Evolutionary conservation across 306 rosid genomes (phyloP).

Genomic region (Vigna unguiculata): DNA sequence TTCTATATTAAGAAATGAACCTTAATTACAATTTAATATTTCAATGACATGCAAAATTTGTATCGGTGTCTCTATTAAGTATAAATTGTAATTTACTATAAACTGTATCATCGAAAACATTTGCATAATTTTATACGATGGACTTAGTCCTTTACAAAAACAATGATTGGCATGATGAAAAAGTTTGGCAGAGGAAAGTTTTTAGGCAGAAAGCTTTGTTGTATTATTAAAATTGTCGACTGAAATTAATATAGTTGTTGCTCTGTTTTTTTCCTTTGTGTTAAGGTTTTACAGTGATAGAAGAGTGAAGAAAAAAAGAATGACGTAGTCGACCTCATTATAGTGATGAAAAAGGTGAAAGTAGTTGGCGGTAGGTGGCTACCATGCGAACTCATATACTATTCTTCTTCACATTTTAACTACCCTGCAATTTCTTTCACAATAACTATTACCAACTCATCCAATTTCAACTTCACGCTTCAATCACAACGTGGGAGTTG

Average conservation of each 20-base stretch:
- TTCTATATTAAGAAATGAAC: too few relatives aligned
- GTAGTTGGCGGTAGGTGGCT: slow-evolving; percentile 38
- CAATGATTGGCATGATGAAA: neutral
- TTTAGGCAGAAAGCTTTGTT: neutral
- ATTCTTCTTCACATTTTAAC: neutral
- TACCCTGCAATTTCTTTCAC: neutral
- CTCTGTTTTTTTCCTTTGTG: neutral
- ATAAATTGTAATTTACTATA: neutral
- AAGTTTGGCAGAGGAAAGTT: neutral
- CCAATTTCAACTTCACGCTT: neutral
- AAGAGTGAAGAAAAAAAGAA: neutral
- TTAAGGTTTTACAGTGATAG: neutral
- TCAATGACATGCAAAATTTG: too few relatives aligned
- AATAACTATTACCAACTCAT: neutral
- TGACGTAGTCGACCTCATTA: neutral
- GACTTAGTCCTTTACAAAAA: too few relatives aligned
- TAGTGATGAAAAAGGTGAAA: neutral
- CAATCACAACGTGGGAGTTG: neutral
- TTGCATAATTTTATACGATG: neutral
- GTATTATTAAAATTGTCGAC: neutral
- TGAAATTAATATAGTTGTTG: neutral
- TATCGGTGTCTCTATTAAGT: too few relatives aligned
- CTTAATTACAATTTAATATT: too few relatives aligned
- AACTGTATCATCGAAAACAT: neutral
- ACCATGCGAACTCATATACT: neutral